Base-by-base conservation (phyloP, 2,329 filamentous ascomycete genomes). In the Ceratocystiopsis brevicomis region DNA sequence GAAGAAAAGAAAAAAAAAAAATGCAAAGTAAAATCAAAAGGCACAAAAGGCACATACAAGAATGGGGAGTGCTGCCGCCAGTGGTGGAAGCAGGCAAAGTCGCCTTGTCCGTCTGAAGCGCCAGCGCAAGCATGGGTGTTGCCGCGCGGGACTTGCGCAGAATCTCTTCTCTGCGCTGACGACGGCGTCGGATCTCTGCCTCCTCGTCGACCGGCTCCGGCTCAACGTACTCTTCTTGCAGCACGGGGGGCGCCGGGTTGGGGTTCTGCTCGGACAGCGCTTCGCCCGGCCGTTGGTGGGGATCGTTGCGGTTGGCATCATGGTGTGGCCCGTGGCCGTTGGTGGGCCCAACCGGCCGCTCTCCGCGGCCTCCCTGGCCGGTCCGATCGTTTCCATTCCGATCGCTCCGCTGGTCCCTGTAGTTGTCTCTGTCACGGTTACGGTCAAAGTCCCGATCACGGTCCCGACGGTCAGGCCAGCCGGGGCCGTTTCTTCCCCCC, bases 91-190 rank as follows among this genome's bases (percentile, higher is more conserved):
- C 62, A 43, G 68, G 63, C 48, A 68, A 62, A 48, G 68, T 63
- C 48, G 68, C 62, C 49, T 73, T 77, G 50, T 71, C 74, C 40
- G 71, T 68, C 50, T 78, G 74, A 36, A 88, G 65, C 46, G 81
- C 79, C 61, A 87, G 78, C 49, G 88, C 74, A 47, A 82, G 71
- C 53, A 88, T 67, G 42, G 82, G 80, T 41, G 78, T 78, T 42
- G 77, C 72, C 53, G 79, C 77, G 51, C 76, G 77, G 53, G 85
- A 81, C 64, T 86, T 92, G 57, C 83, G 81, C 56, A 85, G 73
- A 49, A 93, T 81, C 50, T 84, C 83, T 62, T 90, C 83, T 50
- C 87, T 78, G 46, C 81, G 76, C 56, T 81, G 85, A 25, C 86
- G 80, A 44, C 87, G 81, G 53, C 85, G 78, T 59, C 92, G 82